A percentile compares a stretch with the other conserved stretches of the same genome.
phyloP scores from a whole-genome alignment of 352 stramenopile species.

The Globisporangium nagaii region DNA sequence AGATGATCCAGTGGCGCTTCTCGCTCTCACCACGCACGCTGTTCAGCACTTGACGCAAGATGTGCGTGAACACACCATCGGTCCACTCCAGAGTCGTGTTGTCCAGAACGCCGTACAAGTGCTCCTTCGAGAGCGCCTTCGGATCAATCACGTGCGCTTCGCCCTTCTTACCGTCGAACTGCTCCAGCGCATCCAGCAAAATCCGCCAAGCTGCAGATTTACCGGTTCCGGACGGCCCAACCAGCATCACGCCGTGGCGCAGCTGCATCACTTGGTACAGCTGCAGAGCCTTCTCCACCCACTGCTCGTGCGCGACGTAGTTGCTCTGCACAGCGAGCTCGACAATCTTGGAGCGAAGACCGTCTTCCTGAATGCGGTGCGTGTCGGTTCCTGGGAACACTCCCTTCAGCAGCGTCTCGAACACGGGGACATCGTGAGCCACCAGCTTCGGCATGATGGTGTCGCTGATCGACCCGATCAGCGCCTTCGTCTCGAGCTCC shows the following conservation, averaged over 20 bases:
- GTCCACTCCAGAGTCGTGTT: conserved; percentile 99
- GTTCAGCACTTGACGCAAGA: conserved; percentile 95
- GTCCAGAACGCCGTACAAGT: conserved; percentile 98
- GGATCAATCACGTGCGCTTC: conserved; percentile 99
- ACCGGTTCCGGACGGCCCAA: conserved; percentile 95
- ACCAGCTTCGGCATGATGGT: conserved; percentile 99
- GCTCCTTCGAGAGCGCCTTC: conserved; percentile 98
- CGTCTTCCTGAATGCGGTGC: conserved; percentile 82
- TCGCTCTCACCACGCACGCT: conserved; percentile 97
- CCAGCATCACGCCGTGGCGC: conserved; percentile 98
- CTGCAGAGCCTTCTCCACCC: conserved; percentile 99
- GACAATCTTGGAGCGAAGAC: conserved; percentile 86
- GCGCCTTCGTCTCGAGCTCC: conserved; percentile 89
- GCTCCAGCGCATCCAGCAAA: conserved; percentile 92
- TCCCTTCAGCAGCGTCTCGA: conserved; percentile 94
- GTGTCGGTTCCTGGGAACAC: conserved; percentile 95
- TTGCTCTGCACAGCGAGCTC: conserved; percentile 88
- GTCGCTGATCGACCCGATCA: conserved; percentile 98
- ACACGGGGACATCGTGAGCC: conserved; percentile 95
- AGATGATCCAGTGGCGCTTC: conserved; percentile 98
- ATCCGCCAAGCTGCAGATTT: conserved; percentile 95
- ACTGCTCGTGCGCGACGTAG: conserved; percentile 87
- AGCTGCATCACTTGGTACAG: conserved; percentile 98
- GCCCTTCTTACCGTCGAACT: conserved; percentile 94
- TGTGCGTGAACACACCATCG: conserved; percentile 98